Conservation (phyloP, 148 eudicot genomes). For the Bassia scoparia region DNA sequence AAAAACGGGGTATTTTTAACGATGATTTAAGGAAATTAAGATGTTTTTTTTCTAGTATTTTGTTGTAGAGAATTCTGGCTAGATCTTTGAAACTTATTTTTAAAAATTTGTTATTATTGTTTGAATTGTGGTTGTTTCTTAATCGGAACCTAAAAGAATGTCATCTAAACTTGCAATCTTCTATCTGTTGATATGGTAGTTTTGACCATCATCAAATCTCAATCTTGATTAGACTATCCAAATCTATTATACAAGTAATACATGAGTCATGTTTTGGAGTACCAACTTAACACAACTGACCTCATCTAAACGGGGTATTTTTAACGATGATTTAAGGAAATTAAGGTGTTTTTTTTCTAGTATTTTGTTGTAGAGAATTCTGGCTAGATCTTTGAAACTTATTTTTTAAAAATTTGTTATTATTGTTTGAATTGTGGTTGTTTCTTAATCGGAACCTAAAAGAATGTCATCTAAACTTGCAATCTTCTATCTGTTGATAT, state of each 20-base stretch:
- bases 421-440: neutral
- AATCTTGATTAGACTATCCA: neutral
- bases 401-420: conserved; percentile 2
- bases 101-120: neutral
- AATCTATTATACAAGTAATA: neutral
- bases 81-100: conserved; percentile 1
- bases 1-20: too few relatives aligned
- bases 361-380: too few relatives aligned
- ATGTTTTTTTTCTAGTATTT: too few relatives aligned
- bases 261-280: too few relatives aligned
- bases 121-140: neutral
- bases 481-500: neutral
- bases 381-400: neutral
- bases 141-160: neutral
- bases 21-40: too few relatives aligned
- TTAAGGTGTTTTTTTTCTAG: too few relatives aligned
- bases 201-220: neutral
- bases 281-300: neutral
- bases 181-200: neutral
- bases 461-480: neutral
- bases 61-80: too few relatives aligned
- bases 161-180: neutral
- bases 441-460: neutral
- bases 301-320: too few relatives aligned
- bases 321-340: too few relatives aligned